Percentiles rank a stretch among this genome's conserved stretches.
Evolutionary conservation across 2,329 filamentous ascomycete species (phyloP).

Genomic region (Aspergillus chevalieri): DNA sequence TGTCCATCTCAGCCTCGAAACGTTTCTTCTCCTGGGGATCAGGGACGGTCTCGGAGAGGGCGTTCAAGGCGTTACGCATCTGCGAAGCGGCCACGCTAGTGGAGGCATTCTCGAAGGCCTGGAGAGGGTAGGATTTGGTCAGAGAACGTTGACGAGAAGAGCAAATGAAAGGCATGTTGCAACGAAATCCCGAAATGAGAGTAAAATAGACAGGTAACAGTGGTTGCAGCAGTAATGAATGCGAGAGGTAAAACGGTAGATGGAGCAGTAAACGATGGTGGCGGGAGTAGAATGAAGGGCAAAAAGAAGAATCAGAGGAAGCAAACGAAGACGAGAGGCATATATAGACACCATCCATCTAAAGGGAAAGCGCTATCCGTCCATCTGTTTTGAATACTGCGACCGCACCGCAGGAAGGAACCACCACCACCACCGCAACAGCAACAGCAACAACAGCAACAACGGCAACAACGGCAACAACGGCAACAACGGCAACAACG

Average conservation of each 20-base stretch:
- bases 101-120: slow-evolving; percentile 99
- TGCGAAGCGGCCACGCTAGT: slow-evolving; percentile 96
- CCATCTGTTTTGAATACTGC: background rate
- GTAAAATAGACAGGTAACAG: too few relatives aligned
- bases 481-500: background rate
- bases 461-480: background rate
- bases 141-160: background rate
- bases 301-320: background rate
- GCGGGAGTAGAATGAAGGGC: background rate
- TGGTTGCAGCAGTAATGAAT: too few relatives aligned
- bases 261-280: background rate
- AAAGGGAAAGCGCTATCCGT: background rate
- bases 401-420: background rate
- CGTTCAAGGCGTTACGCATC: slow-evolving; percentile 97
- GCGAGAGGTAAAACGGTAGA: background rate
- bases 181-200: background rate
- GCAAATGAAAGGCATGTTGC: background rate
- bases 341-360: background rate
- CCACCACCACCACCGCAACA: background rate
- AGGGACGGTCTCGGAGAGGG: slow-evolving; percentile 80
- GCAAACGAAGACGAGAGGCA: background rate
- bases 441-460: background rate
- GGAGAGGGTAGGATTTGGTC: slow-evolving; percentile 9
- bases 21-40: slow-evolving; percentile 69
- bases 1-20: slow-evolving; percentile 99